phyloP scores from a whole-genome alignment of 148 eudicot genomes.

The Persicaria maculosa region DNA sequence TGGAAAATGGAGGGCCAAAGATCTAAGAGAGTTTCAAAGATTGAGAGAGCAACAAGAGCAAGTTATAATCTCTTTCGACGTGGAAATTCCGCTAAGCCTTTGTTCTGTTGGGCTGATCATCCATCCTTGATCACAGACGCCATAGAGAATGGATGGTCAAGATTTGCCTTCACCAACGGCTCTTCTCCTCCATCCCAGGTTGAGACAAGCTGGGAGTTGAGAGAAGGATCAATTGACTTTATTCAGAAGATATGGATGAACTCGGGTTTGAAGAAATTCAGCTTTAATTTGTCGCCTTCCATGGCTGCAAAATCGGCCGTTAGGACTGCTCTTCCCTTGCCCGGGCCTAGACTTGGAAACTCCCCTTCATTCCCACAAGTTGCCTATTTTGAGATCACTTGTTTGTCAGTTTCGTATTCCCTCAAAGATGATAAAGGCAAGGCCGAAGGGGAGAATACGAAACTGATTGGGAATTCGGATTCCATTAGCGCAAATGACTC shows the following conservation, averaged over 20 bases:
- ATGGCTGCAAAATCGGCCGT: slow-evolving; percentile 23
- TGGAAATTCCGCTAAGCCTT: slow-evolving; percentile 24
- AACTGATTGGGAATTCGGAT: slow-evolving; percentile 24
- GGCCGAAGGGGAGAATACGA: slow-evolving; percentile 36
- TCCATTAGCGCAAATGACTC: neutral
- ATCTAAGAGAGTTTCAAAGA: slow-evolving; percentile 16
- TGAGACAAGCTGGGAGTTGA: slow-evolving; percentile 63
- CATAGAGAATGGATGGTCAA: slow-evolving; percentile 76
- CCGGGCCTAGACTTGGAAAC: slow-evolving; percentile 62
- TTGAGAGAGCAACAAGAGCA: slow-evolving; percentile 15
- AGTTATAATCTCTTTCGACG: slow-evolving; percentile 32
- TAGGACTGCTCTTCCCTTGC: slow-evolving; percentile 55
- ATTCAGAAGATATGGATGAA: slow-evolving; percentile 62
- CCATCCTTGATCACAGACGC: slow-evolving; percentile 63
- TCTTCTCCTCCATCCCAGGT: slow-evolving; percentile 30
- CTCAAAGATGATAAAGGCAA: neutral
- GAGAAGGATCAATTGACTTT: slow-evolving; percentile 57
- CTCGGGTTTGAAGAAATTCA: slow-evolving; percentile 23
- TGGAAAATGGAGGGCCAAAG: slow-evolving; percentile 15
- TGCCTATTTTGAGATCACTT: slow-evolving; percentile 72
- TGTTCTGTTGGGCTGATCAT: slow-evolving; percentile 62
- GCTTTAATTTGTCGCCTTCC: neutral
- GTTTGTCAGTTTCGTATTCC: slow-evolving; percentile 13
- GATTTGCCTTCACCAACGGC: slow-evolving; percentile 48
- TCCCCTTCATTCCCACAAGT: slow-evolving; percentile 63